Evolutionary conservation across 768 basidiomycete genomes (phyloP).

Genomic region (Kondoa subrosea): DNA sequence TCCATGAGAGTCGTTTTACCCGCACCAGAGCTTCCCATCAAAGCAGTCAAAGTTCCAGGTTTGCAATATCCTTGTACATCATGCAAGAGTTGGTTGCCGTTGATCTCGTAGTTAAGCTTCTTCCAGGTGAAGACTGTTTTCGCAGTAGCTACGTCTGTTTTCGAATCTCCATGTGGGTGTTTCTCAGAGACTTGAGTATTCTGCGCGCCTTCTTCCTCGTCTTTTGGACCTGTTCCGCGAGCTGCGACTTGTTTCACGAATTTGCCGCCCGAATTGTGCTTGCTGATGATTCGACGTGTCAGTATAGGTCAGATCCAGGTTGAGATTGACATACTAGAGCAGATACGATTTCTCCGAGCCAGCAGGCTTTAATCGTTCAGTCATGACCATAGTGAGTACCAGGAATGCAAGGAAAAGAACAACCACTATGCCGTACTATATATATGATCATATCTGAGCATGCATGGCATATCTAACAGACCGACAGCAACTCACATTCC

Average conservation of each 20-base stretch:
- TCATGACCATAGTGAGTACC: background rate
- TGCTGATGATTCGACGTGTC: too few species aligned
- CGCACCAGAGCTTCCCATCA: conserved; percentile 38
- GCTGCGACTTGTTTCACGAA: background rate
- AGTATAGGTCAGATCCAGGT: too few species aligned
- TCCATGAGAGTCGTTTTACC: conserved; percentile 32
- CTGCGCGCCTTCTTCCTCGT: background rate
- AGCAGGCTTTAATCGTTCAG: background rate
- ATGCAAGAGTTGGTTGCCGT: conserved; percentile 20
- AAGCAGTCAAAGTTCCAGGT: conserved; percentile 35
- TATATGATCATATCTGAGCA: too few species aligned
- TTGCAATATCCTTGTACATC: conserved; percentile 34
- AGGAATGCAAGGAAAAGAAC: background rate
- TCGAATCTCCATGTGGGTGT: background rate
- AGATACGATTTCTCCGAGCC: background rate
- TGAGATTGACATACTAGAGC: background rate
- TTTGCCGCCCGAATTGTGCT: background rate
- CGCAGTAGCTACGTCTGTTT: background rate
- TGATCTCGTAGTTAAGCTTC: conserved; percentile 23
- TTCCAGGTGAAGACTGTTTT: conserved; percentile 30
- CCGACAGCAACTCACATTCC: background rate
- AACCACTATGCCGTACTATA: background rate
- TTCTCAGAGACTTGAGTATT: background rate
- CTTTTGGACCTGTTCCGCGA: background rate
- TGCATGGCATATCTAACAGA: background rate